Conservation (phyloP, 768 basidiomycete species). For the Mycena venus region DNA sequence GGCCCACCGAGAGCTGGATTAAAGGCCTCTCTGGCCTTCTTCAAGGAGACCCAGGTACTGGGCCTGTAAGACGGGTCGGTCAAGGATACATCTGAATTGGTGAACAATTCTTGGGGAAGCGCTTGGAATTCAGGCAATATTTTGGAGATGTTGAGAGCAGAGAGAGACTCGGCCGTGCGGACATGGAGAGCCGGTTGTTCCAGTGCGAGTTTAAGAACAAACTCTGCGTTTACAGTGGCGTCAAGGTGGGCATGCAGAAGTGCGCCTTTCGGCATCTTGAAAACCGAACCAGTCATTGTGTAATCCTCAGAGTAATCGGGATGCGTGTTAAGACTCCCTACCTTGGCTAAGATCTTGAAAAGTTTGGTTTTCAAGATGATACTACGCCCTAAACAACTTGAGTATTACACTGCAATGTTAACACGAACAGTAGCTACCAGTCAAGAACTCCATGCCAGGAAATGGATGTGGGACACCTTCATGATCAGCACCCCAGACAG, state of each 20-base stretch:
- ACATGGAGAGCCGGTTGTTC: slow-evolving; percentile 74
- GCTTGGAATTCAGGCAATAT: slow-evolving; percentile 68
- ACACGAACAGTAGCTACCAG: slow-evolving; percentile 55
- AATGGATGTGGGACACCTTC: slow-evolving; percentile 69
- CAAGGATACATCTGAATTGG: slow-evolving; percentile 45
- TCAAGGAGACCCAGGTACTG: slow-evolving; percentile 67
- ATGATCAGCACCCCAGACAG: slow-evolving; percentile 72
- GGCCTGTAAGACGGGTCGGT: slow-evolving; percentile 59
- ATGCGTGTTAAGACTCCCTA: slow-evolving; percentile 31
- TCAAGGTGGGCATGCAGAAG: slow-evolving; percentile 84
- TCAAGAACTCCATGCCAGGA: slow-evolving; percentile 85
- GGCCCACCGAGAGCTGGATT: slow-evolving; percentile 66
- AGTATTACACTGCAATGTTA: neutral
- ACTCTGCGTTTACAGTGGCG: slow-evolving; percentile 70
- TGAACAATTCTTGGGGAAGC: slow-evolving; percentile 52
- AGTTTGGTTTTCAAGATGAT: slow-evolving; percentile 73
- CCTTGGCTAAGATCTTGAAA: slow-evolving; percentile 75
- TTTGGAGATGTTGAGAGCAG: slow-evolving; percentile 53
- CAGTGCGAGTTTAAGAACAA: slow-evolving; percentile 67
- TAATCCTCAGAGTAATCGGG: neutral
- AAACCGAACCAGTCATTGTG: no score
- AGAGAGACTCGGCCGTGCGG: slow-evolving; percentile 56
- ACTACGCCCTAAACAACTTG: slow-evolving; percentile 54
- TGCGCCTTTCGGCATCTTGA: slow-evolving; percentile 85
- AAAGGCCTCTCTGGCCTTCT: slow-evolving; percentile 67